Evolutionary conservation across 345 rosid species (phyloP).

Genomic region (Geranium rotundifolium): DNA sequence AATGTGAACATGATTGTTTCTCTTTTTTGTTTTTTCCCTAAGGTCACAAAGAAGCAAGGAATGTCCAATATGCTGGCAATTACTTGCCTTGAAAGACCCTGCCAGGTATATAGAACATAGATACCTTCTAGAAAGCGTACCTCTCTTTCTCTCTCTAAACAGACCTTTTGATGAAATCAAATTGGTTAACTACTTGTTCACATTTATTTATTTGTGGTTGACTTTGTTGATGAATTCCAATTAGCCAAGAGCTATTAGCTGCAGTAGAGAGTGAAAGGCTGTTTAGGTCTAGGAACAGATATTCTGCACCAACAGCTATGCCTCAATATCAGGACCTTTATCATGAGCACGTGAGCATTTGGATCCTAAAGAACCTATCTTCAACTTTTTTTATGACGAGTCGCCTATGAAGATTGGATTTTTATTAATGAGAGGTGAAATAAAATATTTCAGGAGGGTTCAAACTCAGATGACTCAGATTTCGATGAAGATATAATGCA

Average conservation of each 20-base stretch:
- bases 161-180: conserved; percentile 5
- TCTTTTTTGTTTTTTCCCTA: conserved; percentile 2
- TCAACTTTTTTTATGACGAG: too few species aligned
- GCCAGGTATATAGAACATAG: conserved; percentile 29
- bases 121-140: neutral
- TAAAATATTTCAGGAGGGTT: conserved; percentile 30
- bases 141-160: neutral
- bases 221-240: neutral
- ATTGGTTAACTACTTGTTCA: conserved; percentile 7
- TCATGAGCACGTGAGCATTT: conserved; percentile 37
- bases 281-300: conserved; percentile 29
- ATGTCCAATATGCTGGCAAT: conserved; percentile 90
- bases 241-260: conserved; percentile 77
- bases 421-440: neutral
- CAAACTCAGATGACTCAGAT: conserved; percentile 41
- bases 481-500: conserved; percentile 54
- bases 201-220: neutral
- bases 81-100: conserved; percentile 54
- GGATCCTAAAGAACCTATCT: neutral
- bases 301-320: conserved; percentile 18
- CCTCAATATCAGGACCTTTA: conserved; percentile 30
- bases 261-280: conserved; percentile 54
- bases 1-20: too few species aligned
- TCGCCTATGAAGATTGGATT: neutral
- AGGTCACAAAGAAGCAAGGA: conserved; percentile 97